Evolutionary conservation across 805 yeast genomes (phyloP).

Genomic region (Wickerhamomyces chambardii): DNA sequence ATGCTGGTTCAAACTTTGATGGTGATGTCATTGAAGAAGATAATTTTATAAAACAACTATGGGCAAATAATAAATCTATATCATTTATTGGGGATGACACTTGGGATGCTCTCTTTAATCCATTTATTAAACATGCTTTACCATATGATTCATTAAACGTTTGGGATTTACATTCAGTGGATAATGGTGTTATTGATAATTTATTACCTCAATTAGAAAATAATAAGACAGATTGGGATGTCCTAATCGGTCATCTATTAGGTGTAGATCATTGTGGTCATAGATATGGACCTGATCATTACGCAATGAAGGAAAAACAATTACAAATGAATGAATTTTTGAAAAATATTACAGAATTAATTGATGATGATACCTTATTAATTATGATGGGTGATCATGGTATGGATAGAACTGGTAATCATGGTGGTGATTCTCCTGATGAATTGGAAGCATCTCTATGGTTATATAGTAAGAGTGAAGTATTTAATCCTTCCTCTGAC

Average conservation of each 20-base stretch:
- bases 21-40: constrained; percentile 85
- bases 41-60: constrained; percentile 75
- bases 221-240: constrained; percentile 58
- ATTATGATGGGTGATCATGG: constrained; percentile 92
- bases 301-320: constrained; percentile 76
- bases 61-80: constrained; percentile 26
- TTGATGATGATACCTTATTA: constrained; percentile 51
- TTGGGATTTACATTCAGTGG: constrained; percentile 91
- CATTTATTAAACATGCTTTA: constrained; percentile 52
- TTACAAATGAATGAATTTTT: constrained; percentile 75
- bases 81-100: constrained; percentile 97
- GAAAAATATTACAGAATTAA: constrained; percentile 34
- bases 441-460: constrained; percentile 83
- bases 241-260: constrained; percentile 74
- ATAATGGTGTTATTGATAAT: constrained; percentile 86
- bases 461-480: constrained; percentile 40
- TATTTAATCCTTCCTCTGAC: constrained; percentile 6
- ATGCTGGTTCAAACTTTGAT: constrained; percentile 91
- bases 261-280: constrained; percentile 98
- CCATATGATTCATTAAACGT: constrained; percentile 94
- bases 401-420: constrained; percentile 91
- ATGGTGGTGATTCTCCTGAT: constrained; percentile 90
- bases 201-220: constrained; percentile 45
- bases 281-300: constrained; percentile 83
- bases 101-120: constrained; percentile 87